These are phyloP conservation scores for Trichoderma sp. DNA, from an alignment of 2,329 filamentous ascomycete species.

Conservation along the genomic window DNA sequence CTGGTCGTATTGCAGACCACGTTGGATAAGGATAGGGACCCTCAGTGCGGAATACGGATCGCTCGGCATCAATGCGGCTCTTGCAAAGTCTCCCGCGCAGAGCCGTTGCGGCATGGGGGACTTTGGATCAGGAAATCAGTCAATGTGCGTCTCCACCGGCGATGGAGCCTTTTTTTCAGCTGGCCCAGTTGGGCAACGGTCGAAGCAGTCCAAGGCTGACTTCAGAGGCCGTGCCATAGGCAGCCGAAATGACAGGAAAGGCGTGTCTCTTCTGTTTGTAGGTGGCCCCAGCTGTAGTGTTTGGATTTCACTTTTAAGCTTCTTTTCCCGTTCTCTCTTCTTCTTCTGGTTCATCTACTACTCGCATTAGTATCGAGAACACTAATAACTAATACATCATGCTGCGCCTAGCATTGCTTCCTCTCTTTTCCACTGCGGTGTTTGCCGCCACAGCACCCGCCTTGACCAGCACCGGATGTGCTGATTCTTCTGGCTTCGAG, in stretches of 20 bases:
- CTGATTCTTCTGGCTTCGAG: constrained; percentile 33
- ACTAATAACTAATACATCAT: not conserved
- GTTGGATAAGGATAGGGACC: not conserved
- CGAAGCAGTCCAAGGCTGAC: constrained; percentile 8
- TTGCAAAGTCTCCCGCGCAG: not conserved
- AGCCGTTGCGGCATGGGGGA: not conserved
- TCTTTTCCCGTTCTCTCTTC: not conserved
- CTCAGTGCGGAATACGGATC: constrained; percentile 24
- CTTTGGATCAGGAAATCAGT: constrained; percentile 4
- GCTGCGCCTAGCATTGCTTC: not conserved
- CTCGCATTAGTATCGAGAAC: not conserved
- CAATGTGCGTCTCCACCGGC: constrained; percentile 2
- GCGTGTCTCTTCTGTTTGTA: not conserved
- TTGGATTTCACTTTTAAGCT: not conserved
- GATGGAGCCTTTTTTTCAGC: constrained; percentile 14
- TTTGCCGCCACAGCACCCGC: not conserved
- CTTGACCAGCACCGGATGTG: constrained; percentile 31
- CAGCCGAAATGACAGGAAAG: not conserved
- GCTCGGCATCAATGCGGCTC: constrained; percentile 17
- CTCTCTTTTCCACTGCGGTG: constrained; percentile 5
- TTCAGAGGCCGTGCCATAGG: not conserved
- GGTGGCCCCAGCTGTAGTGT: not conserved
- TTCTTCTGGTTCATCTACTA: not conserved
- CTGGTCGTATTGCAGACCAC: not conserved
- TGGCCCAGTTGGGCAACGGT: constrained; percentile 1